A percentile compares a stretch with the other conserved stretches of the same genome.
These are phyloP conservation scores for Moringa oleifera DNA, from an alignment of 345 rosid genomes.

Conservation along the genomic window DNA sequence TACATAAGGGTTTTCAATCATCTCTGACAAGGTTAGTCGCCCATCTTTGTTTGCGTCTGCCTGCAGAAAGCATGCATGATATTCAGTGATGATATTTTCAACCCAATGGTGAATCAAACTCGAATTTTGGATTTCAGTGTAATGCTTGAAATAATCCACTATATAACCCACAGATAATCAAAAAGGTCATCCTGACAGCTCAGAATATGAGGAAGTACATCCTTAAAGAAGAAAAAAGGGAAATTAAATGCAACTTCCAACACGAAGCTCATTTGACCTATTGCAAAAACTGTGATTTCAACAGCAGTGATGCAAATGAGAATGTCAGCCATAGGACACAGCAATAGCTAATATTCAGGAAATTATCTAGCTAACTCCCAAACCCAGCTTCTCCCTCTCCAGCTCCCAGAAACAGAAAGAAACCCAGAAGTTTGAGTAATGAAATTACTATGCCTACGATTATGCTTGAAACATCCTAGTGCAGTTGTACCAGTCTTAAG, in stretches of 20 bases:
- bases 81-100: neutral
- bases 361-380: too few relatives aligned
- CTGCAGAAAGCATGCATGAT: conserved; percentile 30
- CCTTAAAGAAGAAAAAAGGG: too few relatives aligned
- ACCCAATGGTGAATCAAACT: neutral
- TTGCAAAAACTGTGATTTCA: neutral
- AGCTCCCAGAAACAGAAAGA: too few relatives aligned
- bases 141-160: neutral
- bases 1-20: conserved; percentile 89
- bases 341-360: too few relatives aligned
- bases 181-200: neutral
- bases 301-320: too few relatives aligned
- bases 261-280: neutral
- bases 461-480: too few relatives aligned
- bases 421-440: too few relatives aligned
- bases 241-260: neutral
- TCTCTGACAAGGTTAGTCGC: conserved; percentile 65
- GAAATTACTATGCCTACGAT: too few relatives aligned
- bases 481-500: too few relatives aligned
- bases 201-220: too few relatives aligned
- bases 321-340: too few relatives aligned
- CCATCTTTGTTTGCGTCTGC: conserved; percentile 90
- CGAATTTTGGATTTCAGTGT: neutral
- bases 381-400: too few relatives aligned
- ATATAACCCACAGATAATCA: neutral